Evolutionary conservation across 2,329 filamentous ascomycete genomes (phyloP).

Genomic region (Nothomitra cinnamomea): DNA sequence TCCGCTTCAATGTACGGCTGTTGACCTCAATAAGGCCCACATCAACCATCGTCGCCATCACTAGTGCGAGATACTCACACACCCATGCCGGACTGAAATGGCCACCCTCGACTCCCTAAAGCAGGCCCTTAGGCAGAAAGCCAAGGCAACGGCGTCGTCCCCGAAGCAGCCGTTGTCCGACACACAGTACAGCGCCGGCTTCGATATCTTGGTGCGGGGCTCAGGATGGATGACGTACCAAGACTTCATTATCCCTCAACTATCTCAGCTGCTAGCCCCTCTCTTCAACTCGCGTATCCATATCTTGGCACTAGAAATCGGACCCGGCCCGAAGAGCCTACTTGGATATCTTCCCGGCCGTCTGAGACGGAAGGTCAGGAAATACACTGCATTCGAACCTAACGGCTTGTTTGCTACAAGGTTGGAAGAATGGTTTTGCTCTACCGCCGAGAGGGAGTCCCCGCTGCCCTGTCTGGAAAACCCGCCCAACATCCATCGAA

Average conservation of each 20-base stretch:
- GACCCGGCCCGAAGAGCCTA: slow-evolving; percentile 38
- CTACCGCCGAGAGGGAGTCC: slow-evolving; percentile 14
- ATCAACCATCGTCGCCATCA: slow-evolving; percentile 8
- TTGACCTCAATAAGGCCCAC: slow-evolving; percentile 8
- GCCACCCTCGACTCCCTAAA: slow-evolving; percentile 29
- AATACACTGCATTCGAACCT: slow-evolving; percentile 38
- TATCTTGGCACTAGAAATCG: slow-evolving; percentile 41
- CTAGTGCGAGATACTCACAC: slow-evolving; percentile 8
- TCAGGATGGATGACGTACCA: slow-evolving; percentile 26
- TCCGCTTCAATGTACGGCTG: slow-evolving; percentile 8
- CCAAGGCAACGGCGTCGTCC: slow-evolving; percentile 12
- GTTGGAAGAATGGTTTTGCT: slow-evolving; percentile 27
- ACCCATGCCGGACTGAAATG: slow-evolving; percentile 18
- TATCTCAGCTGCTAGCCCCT: slow-evolving; percentile 25
- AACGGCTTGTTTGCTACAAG: slow-evolving; percentile 28
- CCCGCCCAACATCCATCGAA: slow-evolving; percentile 23
- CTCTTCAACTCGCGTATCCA: slow-evolving; percentile 24
- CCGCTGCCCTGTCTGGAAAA: slow-evolving; percentile 27
- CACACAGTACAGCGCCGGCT: slow-evolving; percentile 31
- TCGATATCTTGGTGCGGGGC: slow-evolving; percentile 25
- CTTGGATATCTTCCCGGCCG: slow-evolving; percentile 30
- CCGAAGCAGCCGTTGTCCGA: slow-evolving; percentile 26
- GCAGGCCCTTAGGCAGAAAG: slow-evolving; percentile 21
- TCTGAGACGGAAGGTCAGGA: slow-evolving; percentile 28
- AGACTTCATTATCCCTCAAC: slow-evolving; percentile 35